phyloP scores from a whole-genome alignment of 148 eudicot genomes.

The Linanthus parryae region DNA sequence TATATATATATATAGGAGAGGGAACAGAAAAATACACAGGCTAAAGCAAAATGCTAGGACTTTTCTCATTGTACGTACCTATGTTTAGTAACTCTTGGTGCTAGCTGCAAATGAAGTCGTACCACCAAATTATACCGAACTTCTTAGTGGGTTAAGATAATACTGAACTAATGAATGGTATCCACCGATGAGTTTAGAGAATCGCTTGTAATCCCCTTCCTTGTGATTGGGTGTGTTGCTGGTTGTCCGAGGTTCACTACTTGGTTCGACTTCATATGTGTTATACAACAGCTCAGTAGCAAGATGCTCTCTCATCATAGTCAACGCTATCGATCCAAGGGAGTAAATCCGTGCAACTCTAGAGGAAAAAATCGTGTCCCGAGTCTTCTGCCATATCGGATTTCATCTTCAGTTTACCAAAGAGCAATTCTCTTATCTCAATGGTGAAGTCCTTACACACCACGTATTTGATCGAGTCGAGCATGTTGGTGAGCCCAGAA shows the following conservation, averaged over 20 bases:
- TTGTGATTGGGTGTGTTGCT: neutral
- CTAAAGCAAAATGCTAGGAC: too few species aligned
- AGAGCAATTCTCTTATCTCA: conserved; percentile 18
- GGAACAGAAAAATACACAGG: too few species aligned
- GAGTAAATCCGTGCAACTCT: conserved; percentile 9
- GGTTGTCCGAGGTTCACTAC: neutral
- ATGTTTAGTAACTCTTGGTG: too few species aligned
- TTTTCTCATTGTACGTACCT: too few species aligned
- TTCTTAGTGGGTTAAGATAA: too few species aligned
- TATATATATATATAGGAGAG: too few species aligned
- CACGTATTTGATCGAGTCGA: conserved; percentile 16
- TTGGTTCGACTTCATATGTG: neutral
- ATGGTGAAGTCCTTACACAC: conserved; percentile 5
- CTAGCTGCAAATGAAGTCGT: too few species aligned
- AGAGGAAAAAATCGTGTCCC: conserved; percentile 16
- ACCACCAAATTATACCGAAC: too few species aligned
- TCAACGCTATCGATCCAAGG: conserved; percentile 25
- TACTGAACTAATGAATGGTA: too few species aligned
- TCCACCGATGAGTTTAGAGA: too few species aligned
- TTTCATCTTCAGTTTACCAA: conserved; percentile 25
- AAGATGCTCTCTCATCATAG: conserved; percentile 48
- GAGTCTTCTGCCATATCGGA: conserved; percentile 25
- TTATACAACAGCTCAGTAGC: conserved; percentile 37
- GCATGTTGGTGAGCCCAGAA: conserved; percentile 14
- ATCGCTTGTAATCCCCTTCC: too few species aligned